Conservation (phyloP, 1,284 basidiomycete genomes). For the Somion occarium region DNA sequence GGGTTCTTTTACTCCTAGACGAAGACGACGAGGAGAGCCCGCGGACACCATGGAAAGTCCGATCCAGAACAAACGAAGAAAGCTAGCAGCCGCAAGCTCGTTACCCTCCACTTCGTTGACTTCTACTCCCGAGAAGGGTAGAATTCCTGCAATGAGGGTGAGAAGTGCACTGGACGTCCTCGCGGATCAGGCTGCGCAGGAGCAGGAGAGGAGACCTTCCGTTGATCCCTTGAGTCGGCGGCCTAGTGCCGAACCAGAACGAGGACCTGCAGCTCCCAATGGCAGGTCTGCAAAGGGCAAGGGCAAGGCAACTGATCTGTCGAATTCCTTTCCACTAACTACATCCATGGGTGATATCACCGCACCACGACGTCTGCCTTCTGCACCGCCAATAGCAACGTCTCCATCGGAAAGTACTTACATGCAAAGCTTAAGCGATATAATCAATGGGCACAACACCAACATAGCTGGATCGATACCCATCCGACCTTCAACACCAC, state of each 20-base stretch:
- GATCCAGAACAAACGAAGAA: conserved; percentile 3
- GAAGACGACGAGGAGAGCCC: neutral
- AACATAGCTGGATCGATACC: too few relatives aligned
- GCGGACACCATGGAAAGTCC: neutral
- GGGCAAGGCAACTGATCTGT: neutral
- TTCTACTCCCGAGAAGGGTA: neutral
- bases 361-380: conserved; percentile 1
- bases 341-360: too few relatives aligned
- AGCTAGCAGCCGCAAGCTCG: neutral
- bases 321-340: neutral
- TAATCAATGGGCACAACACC: neutral
- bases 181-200: conserved; percentile 61
- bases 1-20: neutral
- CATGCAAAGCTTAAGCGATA: too few relatives aligned
- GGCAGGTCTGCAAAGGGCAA: neutral
- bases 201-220: conserved; percentile 23
- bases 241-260: conserved; percentile 1
- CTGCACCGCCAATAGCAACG: neutral
- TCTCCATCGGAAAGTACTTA: too few relatives aligned
- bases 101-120: neutral
- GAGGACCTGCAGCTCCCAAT: neutral
- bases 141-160: conserved; percentile 11
- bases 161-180: conserved; percentile 58
- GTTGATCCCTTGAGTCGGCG: neutral
- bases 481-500: neutral